phyloP scores from a whole-genome alignment of 148 eudicot species.

The Cornus suecica region DNA sequence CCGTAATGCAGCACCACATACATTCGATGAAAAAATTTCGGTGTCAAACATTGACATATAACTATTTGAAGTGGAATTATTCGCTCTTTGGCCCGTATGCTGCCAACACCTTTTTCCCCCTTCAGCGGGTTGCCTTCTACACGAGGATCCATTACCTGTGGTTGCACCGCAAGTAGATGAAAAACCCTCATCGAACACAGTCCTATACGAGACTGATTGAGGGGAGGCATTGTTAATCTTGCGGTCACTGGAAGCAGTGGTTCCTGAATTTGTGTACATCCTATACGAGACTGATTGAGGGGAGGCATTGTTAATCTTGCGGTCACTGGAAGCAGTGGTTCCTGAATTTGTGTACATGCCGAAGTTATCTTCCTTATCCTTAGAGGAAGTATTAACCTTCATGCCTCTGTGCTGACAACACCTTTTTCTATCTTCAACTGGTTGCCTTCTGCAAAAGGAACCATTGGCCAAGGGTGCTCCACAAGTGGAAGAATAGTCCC shows the following conservation, averaged over 20 bases:
- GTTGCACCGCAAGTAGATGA: constrained; percentile 13
- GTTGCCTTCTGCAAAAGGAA: constrained; percentile 15
- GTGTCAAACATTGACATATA: background rate
- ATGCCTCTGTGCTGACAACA: constrained; percentile 23
- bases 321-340: background rate
- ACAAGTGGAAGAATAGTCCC: constrained; percentile 5
- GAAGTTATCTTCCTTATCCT: background rate
- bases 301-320: background rate
- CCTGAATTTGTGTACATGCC: background rate
- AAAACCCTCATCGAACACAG: background rate
- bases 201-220: background rate
- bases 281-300: background rate
- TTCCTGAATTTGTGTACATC: background rate
- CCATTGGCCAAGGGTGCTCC: constrained; percentile 11
- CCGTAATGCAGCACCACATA: constrained; percentile 16
- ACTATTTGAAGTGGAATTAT: background rate
- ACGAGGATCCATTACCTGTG: constrained; percentile 12
- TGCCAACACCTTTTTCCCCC: constrained; percentile 10
- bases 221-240: background rate
- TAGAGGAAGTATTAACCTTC: background rate
- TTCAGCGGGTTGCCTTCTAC: constrained; percentile 8
- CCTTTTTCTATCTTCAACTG: constrained; percentile 13
- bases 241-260: background rate
- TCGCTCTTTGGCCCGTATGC: background rate
- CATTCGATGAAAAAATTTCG: background rate